Conservation (phyloP, 1,284 basidiomycete genomes). For the Ustilago sp. region DNA sequence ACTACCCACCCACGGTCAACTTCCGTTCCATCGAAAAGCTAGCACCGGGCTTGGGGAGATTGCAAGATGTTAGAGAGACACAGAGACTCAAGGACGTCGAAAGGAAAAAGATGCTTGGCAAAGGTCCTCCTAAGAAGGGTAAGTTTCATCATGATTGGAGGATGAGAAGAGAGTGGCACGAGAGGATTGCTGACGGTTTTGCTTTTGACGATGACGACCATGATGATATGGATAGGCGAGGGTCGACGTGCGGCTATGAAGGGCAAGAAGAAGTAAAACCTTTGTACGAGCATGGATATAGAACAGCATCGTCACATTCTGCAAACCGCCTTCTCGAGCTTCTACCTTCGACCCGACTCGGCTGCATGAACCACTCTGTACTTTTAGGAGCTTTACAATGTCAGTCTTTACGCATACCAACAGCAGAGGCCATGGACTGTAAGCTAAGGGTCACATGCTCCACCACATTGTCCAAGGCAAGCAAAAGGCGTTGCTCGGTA, state of each 20-base stretch:
- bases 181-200: not conserved
- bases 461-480: no score
- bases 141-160: constrained; percentile 26
- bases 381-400: not conserved
- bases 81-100: constrained; percentile 62
- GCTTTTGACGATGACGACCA: not conserved
- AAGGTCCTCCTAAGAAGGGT: constrained; percentile 69
- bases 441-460: no score
- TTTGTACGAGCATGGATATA: not conserved
- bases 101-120: constrained; percentile 63
- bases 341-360: not conserved
- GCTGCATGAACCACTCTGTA: not conserved
- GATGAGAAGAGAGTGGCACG: not conserved
- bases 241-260: constrained; percentile 67
- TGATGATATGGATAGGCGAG: constrained; percentile 48
- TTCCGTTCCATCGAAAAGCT: constrained; percentile 43
- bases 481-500: no score
- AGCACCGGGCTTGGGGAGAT: constrained; percentile 30
- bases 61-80: constrained; percentile 51
- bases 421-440: not conserved
- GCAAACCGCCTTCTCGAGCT: not conserved
- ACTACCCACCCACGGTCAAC: constrained; percentile 65
- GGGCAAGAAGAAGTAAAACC: constrained; percentile 60
- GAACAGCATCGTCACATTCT: not conserved
- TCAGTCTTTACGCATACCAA: not conserved